These are phyloP conservation scores for Camelina sativa DNA, from an alignment of 345 rosid species.

Conservation along the genomic window DNA sequence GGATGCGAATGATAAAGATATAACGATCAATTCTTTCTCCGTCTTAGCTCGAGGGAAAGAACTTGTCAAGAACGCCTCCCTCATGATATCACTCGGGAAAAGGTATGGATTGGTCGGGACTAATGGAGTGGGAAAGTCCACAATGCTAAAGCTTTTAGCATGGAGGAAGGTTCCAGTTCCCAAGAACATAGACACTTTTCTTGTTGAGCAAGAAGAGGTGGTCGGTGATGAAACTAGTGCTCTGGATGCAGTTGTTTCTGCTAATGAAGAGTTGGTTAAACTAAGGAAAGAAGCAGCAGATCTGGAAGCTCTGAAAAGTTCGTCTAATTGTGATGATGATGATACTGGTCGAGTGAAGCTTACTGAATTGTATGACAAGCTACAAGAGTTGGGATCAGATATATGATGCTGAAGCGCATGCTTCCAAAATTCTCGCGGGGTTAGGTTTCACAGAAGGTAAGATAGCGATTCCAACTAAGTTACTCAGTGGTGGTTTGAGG, in stretches of 20 bases:
- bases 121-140: constrained; percentile 97
- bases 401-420: constrained; percentile 96
- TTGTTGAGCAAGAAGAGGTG: constrained; percentile 81
- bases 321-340: constrained; percentile 45
- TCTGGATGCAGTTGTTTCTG: constrained; percentile 85
- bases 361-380: constrained; percentile 75
- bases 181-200: too few relatives aligned
- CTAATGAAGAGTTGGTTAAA: constrained; percentile 76
- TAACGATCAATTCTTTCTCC: constrained; percentile 79
- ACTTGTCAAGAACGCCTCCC: constrained; percentile 78
- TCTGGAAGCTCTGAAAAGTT: constrained; percentile 46
- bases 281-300: constrained; percentile 69
- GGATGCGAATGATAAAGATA: constrained; percentile 94
- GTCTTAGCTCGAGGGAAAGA: constrained; percentile 95
- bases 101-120: constrained; percentile 97
- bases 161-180: constrained; percentile 99
- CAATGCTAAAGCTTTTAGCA: constrained; percentile 86
- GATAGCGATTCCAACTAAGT: constrained; percentile 75
- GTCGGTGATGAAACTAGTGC: constrained; percentile 87
- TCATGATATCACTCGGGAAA: constrained; percentile 92
- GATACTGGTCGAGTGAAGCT: constrained; percentile 74
- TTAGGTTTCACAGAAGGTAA: constrained; percentile 88
- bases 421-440: constrained; percentile 94
- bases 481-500: constrained; percentile 99
- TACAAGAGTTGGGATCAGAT: constrained; percentile 89